phyloP scores from a whole-genome alignment of 257 asterid genomes.

The Sherardia arvensis region DNA sequence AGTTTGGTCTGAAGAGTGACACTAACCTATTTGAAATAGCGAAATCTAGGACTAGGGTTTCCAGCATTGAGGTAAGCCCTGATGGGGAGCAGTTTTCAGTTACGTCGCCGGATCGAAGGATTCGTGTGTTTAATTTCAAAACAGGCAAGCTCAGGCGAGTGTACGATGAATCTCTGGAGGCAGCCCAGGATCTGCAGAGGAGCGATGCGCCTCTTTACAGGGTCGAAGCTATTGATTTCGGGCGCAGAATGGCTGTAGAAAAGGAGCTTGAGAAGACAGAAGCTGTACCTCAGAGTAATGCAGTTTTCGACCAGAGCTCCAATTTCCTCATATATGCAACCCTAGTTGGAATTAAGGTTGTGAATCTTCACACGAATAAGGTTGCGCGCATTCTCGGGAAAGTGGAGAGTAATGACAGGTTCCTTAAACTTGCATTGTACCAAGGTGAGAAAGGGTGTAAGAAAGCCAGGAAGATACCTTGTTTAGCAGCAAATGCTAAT shows the following conservation, averaged over 20 bases:
- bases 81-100: constrained; percentile 86
- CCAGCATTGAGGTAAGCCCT: constrained; percentile 92
- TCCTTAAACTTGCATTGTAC: constrained; percentile 80
- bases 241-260: constrained; percentile 95
- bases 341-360: constrained; percentile 92
- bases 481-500: constrained; percentile 81
- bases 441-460: constrained; percentile 92
- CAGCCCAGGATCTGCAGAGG: constrained; percentile 97
- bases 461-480: constrained; percentile 78
- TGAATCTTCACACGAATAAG: constrained; percentile 86
- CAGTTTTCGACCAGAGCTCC: constrained; percentile 94
- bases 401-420: constrained; percentile 94
- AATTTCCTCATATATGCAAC: constrained; percentile 90
- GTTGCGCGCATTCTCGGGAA: constrained; percentile 88
- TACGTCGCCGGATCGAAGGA: constrained; percentile 92
- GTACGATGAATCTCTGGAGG: constrained; percentile 98
- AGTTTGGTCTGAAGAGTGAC: constrained; percentile 70
- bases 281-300: constrained; percentile 74
- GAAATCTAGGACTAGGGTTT: constrained; percentile 77
- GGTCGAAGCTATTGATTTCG: constrained; percentile 96
- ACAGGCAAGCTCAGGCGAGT: constrained; percentile 91
- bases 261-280: constrained; percentile 93
- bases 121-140: constrained; percentile 88
- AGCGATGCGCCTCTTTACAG: constrained; percentile 83
- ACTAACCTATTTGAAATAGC: constrained; percentile 82